Conservation (phyloP, 345 rosid genomes). For the Nasturtium officinale region DNA sequence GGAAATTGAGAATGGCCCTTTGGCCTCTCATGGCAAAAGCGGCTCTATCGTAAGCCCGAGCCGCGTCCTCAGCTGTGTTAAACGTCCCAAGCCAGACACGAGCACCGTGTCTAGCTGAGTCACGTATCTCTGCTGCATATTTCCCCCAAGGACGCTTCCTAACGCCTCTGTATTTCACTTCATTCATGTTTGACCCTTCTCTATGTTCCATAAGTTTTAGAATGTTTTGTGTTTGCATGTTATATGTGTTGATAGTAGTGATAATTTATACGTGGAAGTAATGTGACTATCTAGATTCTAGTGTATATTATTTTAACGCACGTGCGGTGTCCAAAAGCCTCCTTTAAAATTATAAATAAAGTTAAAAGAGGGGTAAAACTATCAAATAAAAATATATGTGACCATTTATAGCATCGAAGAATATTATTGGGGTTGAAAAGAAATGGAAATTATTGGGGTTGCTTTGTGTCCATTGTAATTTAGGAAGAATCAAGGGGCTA, state of each 20-base stretch:
- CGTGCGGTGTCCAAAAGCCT: slow-evolving; percentile 38
- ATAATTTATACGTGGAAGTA: slow-evolving; percentile 34
- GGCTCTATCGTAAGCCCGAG: slow-evolving; percentile 64
- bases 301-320: slow-evolving; percentile 40
- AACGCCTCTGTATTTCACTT: slow-evolving; percentile 67
- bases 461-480: background rate
- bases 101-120: slow-evolving; percentile 66
- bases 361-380: background rate
- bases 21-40: slow-evolving; percentile 61
- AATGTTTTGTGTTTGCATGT: slow-evolving; percentile 27
- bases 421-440: background rate
- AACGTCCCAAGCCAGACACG: slow-evolving; percentile 77
- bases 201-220: slow-evolving; percentile 28
- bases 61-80: slow-evolving; percentile 61
- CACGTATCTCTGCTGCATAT: slow-evolving; percentile 82
- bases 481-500: slow-evolving; percentile 6
- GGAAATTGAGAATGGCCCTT: slow-evolving; percentile 66
- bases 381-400: background rate
- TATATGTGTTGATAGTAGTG: slow-evolving; percentile 21
- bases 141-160: slow-evolving; percentile 83
- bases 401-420: background rate
- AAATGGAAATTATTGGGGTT: background rate
- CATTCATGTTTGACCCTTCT: slow-evolving; percentile 32
- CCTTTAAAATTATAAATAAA: slow-evolving; percentile 12
- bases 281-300: slow-evolving; percentile 18